phyloP scores from a whole-genome alignment of 805 yeast genomes.

The Metschnikowia koreensis region DNA sequence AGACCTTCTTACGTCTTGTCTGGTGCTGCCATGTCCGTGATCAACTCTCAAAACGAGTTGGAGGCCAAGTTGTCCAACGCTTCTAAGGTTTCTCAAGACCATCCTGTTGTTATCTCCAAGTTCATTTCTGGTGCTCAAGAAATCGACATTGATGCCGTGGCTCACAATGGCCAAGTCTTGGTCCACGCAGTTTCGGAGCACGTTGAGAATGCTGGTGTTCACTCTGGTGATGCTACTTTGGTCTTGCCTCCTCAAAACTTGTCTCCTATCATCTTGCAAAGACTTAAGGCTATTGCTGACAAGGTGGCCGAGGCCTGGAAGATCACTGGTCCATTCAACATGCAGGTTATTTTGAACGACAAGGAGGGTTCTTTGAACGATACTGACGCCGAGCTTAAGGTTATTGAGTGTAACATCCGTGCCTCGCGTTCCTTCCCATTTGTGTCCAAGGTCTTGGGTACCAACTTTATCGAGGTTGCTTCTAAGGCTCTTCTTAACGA shows the following conservation, averaged over 20 bases:
- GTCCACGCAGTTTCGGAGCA: conserved; percentile 98
- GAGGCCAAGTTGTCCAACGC: conserved; percentile 83
- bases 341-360: conserved; percentile 79
- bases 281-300: conserved; percentile 85
- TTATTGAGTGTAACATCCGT: conserved; percentile 97
- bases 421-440: conserved; percentile 99
- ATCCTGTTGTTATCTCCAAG: conserved; percentile 96
- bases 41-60: conserved; percentile 73
- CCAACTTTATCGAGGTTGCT: conserved; percentile 92
- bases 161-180: conserved; percentile 78
- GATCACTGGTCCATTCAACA: conserved; percentile 97
- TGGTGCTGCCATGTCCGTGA: conserved; percentile 98
- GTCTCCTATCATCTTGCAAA: conserved; percentile 58
- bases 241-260: conserved; percentile 88
- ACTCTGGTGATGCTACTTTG: conserved; percentile 97
- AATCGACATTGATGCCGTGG: conserved; percentile 97
- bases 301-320: conserved; percentile 94
- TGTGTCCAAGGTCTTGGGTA: conserved; percentile 94
- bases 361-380: conserved; percentile 46
- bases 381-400: conserved; percentile 69
- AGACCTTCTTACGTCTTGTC: conserved; percentile 97
- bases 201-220: conserved; percentile 98
- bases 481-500: conserved; percentile 79
- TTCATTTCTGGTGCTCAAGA: conserved; percentile 95
- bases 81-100: conserved; percentile 89